Evolutionary conservation across 2,329 filamentous ascomycete genomes (phyloP), one percentile per base, ranked within the genome.

Genomic region (Epichloe glyceriae): DNA sequence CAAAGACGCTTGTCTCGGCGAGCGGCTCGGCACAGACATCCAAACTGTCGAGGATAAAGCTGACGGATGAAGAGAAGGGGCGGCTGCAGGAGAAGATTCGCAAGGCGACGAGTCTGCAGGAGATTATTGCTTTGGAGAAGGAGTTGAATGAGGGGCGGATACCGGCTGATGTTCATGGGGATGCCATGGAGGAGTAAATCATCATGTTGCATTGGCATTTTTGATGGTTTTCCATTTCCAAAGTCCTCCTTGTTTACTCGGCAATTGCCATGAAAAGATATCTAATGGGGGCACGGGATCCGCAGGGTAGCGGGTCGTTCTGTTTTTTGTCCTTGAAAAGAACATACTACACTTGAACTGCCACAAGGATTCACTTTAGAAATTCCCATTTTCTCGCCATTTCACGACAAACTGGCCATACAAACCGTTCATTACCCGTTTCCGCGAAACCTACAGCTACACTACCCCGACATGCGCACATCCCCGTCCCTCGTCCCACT

Each of bases 61-160:
- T 95, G 58, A 96, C 90, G 4, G 88, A 91, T 38, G 83, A 83
- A 63, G 93, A 98, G 76, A 86, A 85, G 73, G 85, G 85, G 74
- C 79, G 81, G 56, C 79, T 97, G 54, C 83, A 94, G 69, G 84
- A 88, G 62, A 76, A 91, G 70, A 95, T 98, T 67, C 82, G 82
- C 68, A 88, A 87, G 62, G 91, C 93, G 5, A 89, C 85, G 66
- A 95, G 85, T 62, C 67, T 98, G 62, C 85, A 89, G 58, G 93
- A 97, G 71, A 94, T 98, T 64, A 84, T 88, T 52, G 78, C 81
- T 58, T 67, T 98, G 63, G 93, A 98, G 73, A 95, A 91, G 73
- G 88, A 93, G 67, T 70, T 97, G 57, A 86, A 87, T 55, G 91
- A 97, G 67, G 93, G 93, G 2, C 76, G 86, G 62, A 76, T 97